Percentiles rank a stretch among this genome's conserved stretches.
Evolutionary conservation across 2,329 filamentous ascomycete species (phyloP).

Genomic region (Microdochium bolleyi): DNA sequence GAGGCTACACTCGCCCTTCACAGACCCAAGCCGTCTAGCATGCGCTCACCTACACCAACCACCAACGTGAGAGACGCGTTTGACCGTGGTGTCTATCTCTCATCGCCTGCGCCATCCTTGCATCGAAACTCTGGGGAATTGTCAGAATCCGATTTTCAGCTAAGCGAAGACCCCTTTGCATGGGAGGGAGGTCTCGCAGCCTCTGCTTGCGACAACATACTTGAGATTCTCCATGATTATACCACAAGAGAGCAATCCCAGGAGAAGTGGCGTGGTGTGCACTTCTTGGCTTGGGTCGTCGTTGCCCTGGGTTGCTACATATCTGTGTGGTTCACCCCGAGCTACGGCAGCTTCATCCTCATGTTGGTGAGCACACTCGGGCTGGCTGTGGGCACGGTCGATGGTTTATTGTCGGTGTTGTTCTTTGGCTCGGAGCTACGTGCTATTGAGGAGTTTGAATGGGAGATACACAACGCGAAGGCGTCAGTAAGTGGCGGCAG

Average conservation of each 20-base stretch:
- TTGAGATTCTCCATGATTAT: conserved; percentile 63
- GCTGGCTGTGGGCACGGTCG: conserved; percentile 67
- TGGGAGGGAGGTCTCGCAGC: conserved; percentile 26
- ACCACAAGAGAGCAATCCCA: conserved; percentile 63
- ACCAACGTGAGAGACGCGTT: neutral
- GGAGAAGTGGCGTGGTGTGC: conserved; percentile 59
- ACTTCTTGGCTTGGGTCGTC: conserved; percentile 63
- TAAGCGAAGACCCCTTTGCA: conserved; percentile 6
- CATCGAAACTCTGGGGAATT: neutral
- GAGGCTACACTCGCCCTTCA: conserved; percentile 63
- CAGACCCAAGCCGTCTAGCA: conserved; percentile 12
- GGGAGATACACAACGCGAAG: conserved; percentile 73
- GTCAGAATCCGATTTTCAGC: conserved; percentile 23
- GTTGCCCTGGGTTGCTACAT: conserved; percentile 68
- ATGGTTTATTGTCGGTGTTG: conserved; percentile 78
- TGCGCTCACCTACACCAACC: neutral
- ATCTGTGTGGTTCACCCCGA: conserved; percentile 78
- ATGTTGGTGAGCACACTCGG: conserved; percentile 73
- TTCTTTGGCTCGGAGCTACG: conserved; percentile 82
- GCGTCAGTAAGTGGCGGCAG: conserved; percentile 23
- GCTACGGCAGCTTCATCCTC: conserved; percentile 70
- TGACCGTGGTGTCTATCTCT: conserved; percentile 22
- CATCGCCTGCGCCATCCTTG: conserved; percentile 23
- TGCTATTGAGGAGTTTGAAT: conserved; percentile 83
- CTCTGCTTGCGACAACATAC: conserved; percentile 61